phyloP scores from a whole-genome alignment of 305 asterid species.

The Fraxinus paxiana region DNA sequence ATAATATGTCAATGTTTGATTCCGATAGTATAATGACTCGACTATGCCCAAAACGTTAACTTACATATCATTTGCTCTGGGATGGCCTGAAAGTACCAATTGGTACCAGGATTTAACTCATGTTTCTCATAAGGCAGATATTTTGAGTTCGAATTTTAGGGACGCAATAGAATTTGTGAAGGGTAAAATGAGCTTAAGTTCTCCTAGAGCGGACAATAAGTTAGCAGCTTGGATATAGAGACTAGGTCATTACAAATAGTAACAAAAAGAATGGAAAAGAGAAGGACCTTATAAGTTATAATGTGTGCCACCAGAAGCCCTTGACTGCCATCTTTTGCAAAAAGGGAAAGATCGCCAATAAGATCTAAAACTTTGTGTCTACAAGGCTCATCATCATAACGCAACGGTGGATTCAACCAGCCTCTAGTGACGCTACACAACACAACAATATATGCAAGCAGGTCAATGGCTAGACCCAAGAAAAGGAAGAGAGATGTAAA shows the following conservation, averaged over 20 bases:
- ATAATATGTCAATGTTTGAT: background rate
- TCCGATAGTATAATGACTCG: background rate
- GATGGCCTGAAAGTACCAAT: background rate
- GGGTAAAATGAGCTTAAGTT: background rate
- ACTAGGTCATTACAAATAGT: background rate
- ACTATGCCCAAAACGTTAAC: background rate
- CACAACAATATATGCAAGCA: conserved; percentile 1
- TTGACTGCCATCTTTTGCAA: conserved; percentile 78
- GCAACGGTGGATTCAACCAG: conserved; percentile 90
- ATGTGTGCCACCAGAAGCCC: conserved; percentile 81
- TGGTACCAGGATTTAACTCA: background rate
- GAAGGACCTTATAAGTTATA: conserved; percentile 72
- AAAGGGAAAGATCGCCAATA: conserved; percentile 89
- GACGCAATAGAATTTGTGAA: background rate
- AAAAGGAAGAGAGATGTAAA: background rate
- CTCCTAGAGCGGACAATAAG: background rate
- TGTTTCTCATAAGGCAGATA: background rate
- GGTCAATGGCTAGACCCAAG: background rate
- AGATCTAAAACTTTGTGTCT: conserved; percentile 93
- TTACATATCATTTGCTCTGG: background rate
- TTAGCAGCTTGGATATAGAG: background rate
- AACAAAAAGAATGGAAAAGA: conserved; percentile 15
- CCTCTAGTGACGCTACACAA: conserved; percentile 56
- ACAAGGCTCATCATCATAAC: conserved; percentile 73
- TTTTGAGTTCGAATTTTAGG: background rate